Percentiles rank a stretch among this genome's conserved stretches.
phyloP scores from a whole-genome alignment of 2,329 filamentous ascomycete genomes.

The Colletotrichum viniferum region DNA sequence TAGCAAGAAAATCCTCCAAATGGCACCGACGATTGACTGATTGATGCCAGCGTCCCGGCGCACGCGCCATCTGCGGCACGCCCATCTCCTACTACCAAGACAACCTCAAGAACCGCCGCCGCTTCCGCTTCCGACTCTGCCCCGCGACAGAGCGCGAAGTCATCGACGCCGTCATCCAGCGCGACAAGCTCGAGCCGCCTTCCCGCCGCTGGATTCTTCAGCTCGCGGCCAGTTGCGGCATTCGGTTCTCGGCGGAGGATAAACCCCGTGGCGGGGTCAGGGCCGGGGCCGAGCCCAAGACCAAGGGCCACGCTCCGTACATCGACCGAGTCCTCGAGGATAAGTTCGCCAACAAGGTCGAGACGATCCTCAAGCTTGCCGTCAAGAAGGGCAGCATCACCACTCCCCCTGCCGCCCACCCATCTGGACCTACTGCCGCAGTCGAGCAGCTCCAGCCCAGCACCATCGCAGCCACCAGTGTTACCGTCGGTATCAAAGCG shows the following conservation, averaged over 20 bases:
- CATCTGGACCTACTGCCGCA: neutral
- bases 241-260: neutral
- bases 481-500: neutral
- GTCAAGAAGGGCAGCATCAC: neutral
- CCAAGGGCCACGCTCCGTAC: neutral
- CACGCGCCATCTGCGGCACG: neutral
- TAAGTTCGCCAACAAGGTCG: neutral
- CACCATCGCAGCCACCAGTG: neutral
- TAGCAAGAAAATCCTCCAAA: neutral
- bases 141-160: neutral
- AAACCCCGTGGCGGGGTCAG: neutral
- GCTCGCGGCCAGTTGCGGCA: neutral
- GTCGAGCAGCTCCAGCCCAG: neutral
- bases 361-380: neutral
- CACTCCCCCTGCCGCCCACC: neutral
- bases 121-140: neutral
- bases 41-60: neutral
- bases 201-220: neutral
- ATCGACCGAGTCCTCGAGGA: neutral
- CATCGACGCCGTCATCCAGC: neutral
- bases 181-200: neutral
- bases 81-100: neutral
- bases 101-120: neutral
- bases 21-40: neutral
- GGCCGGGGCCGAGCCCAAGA: neutral